phyloP scores from a whole-genome alignment of 228 moss, liverwort and hornwort genomes.

The Sphagnum magellanicum region DNA sequence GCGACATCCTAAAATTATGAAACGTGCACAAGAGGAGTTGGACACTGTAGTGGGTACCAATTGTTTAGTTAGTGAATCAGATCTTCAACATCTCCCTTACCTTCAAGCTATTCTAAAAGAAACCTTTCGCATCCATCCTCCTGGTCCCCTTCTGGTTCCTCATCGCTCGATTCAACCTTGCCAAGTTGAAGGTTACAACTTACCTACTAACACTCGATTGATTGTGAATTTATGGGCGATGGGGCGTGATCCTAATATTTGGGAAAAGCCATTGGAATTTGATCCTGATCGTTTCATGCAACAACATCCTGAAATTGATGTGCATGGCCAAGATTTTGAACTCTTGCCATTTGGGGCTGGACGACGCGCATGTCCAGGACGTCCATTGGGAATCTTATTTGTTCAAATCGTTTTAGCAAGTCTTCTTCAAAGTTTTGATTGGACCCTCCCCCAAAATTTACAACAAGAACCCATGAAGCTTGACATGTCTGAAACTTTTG shows the following conservation, averaged over 20 bases:
- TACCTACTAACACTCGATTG: conserved; percentile 9
- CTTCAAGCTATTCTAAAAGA: conserved; percentile 8
- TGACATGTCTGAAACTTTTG: conserved; percentile 16
- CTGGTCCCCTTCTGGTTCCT: conserved; percentile 12
- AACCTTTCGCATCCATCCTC: conserved; percentile 16
- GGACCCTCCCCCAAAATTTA: conserved; percentile 17
- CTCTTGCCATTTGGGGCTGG: conserved; percentile 22
- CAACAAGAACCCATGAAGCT: conserved; percentile 11
- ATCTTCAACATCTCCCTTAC: conserved; percentile 9
- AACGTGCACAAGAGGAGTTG: conserved; percentile 8
- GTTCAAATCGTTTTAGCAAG: conserved; percentile 17
- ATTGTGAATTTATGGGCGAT: conserved; percentile 11
- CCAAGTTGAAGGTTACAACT: conserved; percentile 11
- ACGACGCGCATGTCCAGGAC: conserved; percentile 12
- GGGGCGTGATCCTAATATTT: conserved; percentile 3
- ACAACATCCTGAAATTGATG: not conserved
- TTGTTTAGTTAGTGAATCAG: conserved; percentile 6
- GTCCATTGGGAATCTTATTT: conserved; percentile 12
- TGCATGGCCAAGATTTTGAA: conserved; percentile 9
- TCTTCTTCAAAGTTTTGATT: conserved; percentile 27
- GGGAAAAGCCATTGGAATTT: conserved; percentile 12
- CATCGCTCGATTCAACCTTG: not conserved
- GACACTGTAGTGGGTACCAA: conserved; percentile 14
- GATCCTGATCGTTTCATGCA: conserved; percentile 13
- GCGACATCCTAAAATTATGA: conserved; percentile 1